Conservation (phyloP, 2,329 filamentous ascomycete species). For the Teratosphaeria gauchensis region DNA sequence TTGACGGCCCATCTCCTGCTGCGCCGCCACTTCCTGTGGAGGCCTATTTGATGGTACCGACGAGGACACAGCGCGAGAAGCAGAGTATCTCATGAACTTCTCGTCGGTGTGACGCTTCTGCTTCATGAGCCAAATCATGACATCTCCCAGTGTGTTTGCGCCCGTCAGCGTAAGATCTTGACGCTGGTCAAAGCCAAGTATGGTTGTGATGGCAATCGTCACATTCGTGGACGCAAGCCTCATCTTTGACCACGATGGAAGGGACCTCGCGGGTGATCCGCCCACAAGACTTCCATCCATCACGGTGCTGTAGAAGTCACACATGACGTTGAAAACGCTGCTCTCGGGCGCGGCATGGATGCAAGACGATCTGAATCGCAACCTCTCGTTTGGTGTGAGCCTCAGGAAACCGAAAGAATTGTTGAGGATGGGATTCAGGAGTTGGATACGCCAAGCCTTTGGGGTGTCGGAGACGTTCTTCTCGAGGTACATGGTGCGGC, state of each 20-base stretch:
- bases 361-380: neutral
- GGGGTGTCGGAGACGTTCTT: neutral
- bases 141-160: neutral
- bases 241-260: neutral
- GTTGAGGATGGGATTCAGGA: neutral
- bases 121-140: neutral
- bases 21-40: neutral
- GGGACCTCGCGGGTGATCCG: neutral
- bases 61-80: neutral
- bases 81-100: neutral
- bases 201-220: neutral
- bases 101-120: neutral
- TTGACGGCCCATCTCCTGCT: neutral
- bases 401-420: neutral
- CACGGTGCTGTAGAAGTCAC: neutral
- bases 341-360: neutral
- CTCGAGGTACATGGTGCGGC: neutral
- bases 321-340: neutral
- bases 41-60: neutral
- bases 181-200: neutral
- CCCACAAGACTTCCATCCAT: neutral
- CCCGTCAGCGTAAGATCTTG: neutral
- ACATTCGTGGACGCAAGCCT: neutral
- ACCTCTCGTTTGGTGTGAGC: neutral
- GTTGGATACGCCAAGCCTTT: neutral